Percentiles rank a stretch among this genome's conserved stretches.
Conservation (phyloP, 2,329 filamentous ascomycete species). For the Xylaria sp. region DNA sequence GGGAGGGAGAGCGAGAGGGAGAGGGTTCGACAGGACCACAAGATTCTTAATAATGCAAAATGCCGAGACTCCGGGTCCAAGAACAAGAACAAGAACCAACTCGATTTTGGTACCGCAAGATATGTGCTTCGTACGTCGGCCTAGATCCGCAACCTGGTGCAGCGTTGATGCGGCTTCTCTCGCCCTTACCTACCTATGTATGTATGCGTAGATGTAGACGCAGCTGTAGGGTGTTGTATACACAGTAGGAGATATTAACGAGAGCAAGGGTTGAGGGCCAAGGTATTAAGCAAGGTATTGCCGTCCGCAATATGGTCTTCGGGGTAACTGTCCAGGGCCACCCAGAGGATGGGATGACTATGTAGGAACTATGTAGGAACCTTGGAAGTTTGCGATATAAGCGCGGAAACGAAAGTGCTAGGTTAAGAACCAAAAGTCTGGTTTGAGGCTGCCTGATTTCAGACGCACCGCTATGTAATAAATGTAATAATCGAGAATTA, state of each 20-base stretch:
- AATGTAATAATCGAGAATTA: conserved; percentile 23
- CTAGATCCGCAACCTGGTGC: conserved; percentile 16
- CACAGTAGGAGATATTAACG: conserved; percentile 29
- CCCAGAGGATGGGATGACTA: conserved; percentile 34
- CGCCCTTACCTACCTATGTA: conserved; percentile 28
- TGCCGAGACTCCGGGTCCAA: conserved; percentile 3
- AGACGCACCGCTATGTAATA: conserved; percentile 12
- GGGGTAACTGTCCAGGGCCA: conserved; percentile 5
- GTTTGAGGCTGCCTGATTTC: conserved; percentile 36
- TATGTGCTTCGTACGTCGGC: conserved; percentile 16
- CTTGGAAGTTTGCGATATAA: conserved; percentile 39
- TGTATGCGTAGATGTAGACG: no score
- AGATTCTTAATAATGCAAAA: not conserved
- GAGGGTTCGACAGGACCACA: not conserved
- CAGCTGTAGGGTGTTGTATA: conserved; percentile 25
- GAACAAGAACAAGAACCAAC: not conserved
- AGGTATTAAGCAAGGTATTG: conserved; percentile 24
- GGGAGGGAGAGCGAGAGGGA: not conserved
- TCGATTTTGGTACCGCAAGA: conserved; percentile 1
- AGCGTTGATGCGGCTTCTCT: conserved; percentile 20
- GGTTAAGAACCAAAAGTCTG: conserved; percentile 39
- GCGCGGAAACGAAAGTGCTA: conserved; percentile 38
- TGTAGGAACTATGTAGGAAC: no score
- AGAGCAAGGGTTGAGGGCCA: conserved; percentile 24
- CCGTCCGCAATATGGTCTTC: conserved; percentile 7